Evolutionary conservation across 2,329 filamentous ascomycete genomes (phyloP).

Genomic region (Domatiomyces catenatus): DNA sequence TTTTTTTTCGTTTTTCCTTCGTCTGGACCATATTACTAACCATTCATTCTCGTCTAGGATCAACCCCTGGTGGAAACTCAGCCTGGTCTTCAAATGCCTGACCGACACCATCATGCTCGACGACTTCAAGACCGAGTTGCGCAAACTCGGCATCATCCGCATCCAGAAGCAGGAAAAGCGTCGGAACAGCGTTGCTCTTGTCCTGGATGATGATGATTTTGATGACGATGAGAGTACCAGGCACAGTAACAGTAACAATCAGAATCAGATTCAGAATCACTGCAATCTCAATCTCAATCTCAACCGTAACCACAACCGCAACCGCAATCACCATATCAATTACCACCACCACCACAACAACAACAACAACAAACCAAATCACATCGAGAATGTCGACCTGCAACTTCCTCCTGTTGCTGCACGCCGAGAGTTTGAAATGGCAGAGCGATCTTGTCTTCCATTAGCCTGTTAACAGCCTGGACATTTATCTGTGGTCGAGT

Average conservation of each 20-base stretch:
- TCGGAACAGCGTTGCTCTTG: conserved; percentile 11
- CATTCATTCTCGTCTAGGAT: conserved; percentile 21
- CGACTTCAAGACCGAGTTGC: conserved; percentile 46
- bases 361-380: no score
- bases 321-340: no score
- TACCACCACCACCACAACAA: no score
- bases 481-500: no score
- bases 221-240: neutral
- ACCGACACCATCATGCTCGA: conserved; percentile 52
- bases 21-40: neutral
- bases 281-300: no score
- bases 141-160: conserved; percentile 14
- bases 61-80: conserved; percentile 47
- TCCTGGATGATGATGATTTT: conserved; percentile 5
- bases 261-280: no score
- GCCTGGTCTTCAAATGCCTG: conserved; percentile 51
- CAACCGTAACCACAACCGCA: no score
- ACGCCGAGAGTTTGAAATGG: no score
- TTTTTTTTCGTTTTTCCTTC: neutral
- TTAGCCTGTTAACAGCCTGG: no score
- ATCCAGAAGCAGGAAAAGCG: conserved; percentile 14
- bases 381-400: no score
- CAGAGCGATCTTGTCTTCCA: no score
- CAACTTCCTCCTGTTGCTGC: no score
- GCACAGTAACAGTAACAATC: neutral